Base-by-base conservation (phyloP, 768 basidiomycete species). In the Pleurotus cornucopiae region DNA sequence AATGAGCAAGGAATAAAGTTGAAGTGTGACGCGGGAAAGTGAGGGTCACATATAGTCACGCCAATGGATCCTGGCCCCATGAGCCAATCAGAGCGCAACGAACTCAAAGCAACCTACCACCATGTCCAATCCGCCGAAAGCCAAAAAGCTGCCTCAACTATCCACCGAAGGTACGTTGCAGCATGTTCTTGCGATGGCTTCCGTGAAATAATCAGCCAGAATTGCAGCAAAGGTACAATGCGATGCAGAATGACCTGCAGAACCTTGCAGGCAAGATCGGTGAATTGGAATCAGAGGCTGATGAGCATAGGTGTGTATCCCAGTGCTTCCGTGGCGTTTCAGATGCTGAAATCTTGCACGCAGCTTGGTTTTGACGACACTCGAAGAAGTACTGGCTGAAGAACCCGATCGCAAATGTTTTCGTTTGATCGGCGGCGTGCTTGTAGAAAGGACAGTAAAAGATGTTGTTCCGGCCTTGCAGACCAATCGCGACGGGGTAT, bases 321-420 rank as follows among this genome's bases (percentile, higher is more conserved):
- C 2, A 34, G 30, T 12, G 43, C 46, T 4, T n/a, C 37, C 57
- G 47, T 55, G 30, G 46, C 4, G n/a, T 52, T 49, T 45, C 57
- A 49, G 23, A 34, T 25, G 21, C 57, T 57, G 43, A 57, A 54
- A 34, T n/a, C 41, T 54, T 48, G 30, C 18, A 14, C 60, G 21
- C 60, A 98, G 95, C 41, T 77, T 99, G 13, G 97, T 99, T 6
- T 79, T 98, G 39, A 79, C 81, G 3, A 98, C 97, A 1, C 73
- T 99, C 37, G 82, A 88, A 61, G 94, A 98, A 60, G 85, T 86
- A 7, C 73, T 93, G 39, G 77, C 75, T n/a, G 82, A 85, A 57
- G 90, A 95, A 57, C 94, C 96, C 14, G 81, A 86, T 70, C 86
- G 97, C 56, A 94, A 93, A 75, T 98, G 97, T 72, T 99, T 98